These are phyloP conservation scores for Cutaneotrichosporon cutaneum DNA, from an alignment of 1,284 basidiomycete genomes.

Conservation along the genomic window DNA sequence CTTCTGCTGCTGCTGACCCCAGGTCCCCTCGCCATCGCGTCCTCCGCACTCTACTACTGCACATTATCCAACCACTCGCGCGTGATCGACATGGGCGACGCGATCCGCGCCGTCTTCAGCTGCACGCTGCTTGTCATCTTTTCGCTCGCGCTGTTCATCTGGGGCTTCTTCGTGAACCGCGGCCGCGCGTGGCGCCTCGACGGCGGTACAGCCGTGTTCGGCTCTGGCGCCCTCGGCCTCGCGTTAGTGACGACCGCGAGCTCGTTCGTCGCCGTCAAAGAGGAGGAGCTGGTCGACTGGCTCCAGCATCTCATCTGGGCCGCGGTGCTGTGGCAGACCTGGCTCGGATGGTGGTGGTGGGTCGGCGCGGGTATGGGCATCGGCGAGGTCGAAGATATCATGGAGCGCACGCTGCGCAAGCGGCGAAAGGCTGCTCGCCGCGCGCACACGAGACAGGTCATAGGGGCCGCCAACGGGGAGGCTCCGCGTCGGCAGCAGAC, in stretches of 20 bases:
- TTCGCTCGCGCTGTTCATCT: slow-evolving; percentile 79
- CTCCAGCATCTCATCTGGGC: slow-evolving; percentile 80
- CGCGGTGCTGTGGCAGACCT: slow-evolving; percentile 85
- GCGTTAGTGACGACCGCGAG: slow-evolving; percentile 76
- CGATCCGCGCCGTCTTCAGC: slow-evolving; percentile 16
- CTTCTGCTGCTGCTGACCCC: slow-evolving; percentile 19
- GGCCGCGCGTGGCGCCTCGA: slow-evolving; percentile 90
- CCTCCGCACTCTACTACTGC: slow-evolving; percentile 81
- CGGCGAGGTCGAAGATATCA: slow-evolving; percentile 52
- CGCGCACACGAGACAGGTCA: slow-evolving; percentile 17
- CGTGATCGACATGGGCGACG: slow-evolving; percentile 29
- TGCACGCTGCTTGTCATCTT: slow-evolving; percentile 89
- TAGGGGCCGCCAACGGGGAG: slow-evolving; percentile 14
- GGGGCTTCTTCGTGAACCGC: slow-evolving; percentile 89
- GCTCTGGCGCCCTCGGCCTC: slow-evolving; percentile 72
- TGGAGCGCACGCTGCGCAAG: slow-evolving; percentile 47
- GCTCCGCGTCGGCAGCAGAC: slow-evolving; percentile 5
- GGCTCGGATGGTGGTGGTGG: slow-evolving; percentile 93
- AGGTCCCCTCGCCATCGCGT: slow-evolving; percentile 82
- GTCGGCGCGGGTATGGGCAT: slow-evolving; percentile 81
- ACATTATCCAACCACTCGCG: slow-evolving; percentile 59
- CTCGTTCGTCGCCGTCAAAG: slow-evolving; percentile 81
- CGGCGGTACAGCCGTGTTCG: slow-evolving; percentile 93
- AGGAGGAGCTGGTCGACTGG: slow-evolving; percentile 80
- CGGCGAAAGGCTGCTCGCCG: slow-evolving; percentile 37